Percentiles rank a stretch among this genome's conserved stretches.
These are phyloP conservation scores for Dissophora ornata DNA, from an alignment of 192 early-diverging fungal species.

Conservation along the genomic window DNA sequence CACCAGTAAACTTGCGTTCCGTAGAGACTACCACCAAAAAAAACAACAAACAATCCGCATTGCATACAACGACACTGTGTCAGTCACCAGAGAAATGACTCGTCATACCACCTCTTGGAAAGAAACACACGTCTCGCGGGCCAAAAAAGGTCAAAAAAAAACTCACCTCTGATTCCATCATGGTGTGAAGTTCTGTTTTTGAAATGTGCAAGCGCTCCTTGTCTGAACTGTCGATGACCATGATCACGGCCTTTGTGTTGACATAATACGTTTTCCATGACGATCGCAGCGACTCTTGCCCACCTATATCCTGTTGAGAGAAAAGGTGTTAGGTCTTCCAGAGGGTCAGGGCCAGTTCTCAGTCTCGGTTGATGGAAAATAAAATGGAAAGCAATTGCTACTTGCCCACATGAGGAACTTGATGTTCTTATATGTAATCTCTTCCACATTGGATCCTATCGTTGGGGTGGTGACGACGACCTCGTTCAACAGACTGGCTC, in stretches of 20 bases:
- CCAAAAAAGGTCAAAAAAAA: background rate
- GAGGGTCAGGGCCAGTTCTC: no score
- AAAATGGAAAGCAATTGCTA: background rate
- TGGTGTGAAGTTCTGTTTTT: conserved; percentile 70
- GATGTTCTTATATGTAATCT: conserved; percentile 75
- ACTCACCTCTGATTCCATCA: conserved; percentile 75
- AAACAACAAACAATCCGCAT: background rate
- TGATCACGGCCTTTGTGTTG: conserved; percentile 75
- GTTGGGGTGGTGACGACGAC: conserved; percentile 75
- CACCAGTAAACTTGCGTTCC: conserved; percentile 68
- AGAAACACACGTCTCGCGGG: no score
- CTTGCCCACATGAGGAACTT: conserved; percentile 80
- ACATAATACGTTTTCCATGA: conserved; percentile 78
- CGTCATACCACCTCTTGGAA: no score
- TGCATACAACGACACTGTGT: no score
- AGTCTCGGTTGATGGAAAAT: background rate
- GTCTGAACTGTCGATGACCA: conserved; percentile 81
- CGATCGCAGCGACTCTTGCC: conserved; percentile 69
- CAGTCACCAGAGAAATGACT: no score
- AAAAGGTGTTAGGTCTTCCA: background rate
- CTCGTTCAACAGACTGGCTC: conserved; percentile 64
- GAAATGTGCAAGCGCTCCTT: conserved; percentile 70
- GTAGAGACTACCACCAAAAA: conserved; percentile 56
- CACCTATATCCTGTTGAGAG: conserved; percentile 63
- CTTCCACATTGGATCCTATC: conserved; percentile 79